Conservation (phyloP, 2,329 filamentous ascomycete genomes). For the Xylaria sp. region DNA sequence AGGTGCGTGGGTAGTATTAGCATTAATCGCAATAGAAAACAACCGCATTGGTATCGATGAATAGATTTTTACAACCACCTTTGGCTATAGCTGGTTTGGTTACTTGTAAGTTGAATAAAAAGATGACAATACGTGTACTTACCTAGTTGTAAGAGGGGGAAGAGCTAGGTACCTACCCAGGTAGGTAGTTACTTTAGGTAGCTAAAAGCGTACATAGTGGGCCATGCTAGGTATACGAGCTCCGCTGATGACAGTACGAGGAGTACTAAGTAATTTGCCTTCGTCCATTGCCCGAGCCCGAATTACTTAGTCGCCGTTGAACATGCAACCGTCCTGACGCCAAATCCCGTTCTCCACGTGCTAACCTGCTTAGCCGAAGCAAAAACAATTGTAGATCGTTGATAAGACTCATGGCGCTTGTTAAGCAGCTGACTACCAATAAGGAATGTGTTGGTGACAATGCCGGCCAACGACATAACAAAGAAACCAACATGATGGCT, state of each 20-base stretch:
- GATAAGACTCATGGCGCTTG: too few species aligned
- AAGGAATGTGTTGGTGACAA: not conserved
- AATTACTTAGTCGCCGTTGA: not conserved
- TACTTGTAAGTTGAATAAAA: too few species aligned
- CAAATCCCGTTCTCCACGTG: not conserved
- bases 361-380: not conserved
- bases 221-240: not conserved
- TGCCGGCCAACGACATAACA: not conserved
- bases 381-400: not conserved
- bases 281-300: not conserved
- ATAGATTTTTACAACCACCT: not conserved
- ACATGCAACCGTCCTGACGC: not conserved
- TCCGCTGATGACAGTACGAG: not conserved
- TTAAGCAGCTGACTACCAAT: not conserved
- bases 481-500: not conserved
- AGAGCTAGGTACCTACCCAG: too few species aligned
- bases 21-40: too few species aligned
- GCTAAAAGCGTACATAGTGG: not conserved
- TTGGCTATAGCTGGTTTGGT: not conserved
- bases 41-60: not conserved
- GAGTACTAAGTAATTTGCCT: not conserved
- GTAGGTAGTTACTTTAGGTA: too few species aligned
- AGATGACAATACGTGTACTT: too few species aligned
- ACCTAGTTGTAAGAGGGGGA: too few species aligned
- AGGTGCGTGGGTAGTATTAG: not conserved